A percentile compares a stretch with the other conserved stretches of the same genome.
Evolutionary conservation across 139 green algal species (phyloP).

Genomic region (Volvox africanus): DNA sequence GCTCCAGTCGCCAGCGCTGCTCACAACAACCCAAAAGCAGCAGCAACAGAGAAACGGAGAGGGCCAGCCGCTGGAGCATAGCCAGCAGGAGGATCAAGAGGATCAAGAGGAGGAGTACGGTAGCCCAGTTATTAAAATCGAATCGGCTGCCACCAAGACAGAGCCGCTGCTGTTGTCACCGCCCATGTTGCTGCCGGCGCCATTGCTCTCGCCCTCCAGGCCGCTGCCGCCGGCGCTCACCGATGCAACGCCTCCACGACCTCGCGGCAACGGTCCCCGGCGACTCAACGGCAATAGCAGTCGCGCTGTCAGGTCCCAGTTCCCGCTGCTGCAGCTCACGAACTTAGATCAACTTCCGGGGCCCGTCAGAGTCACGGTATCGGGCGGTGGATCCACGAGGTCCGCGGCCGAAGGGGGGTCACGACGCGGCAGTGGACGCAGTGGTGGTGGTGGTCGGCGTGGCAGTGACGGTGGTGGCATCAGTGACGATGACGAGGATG

Average conservation of each 20-base stretch:
- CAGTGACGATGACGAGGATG: background rate
- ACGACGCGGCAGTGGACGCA: background rate
- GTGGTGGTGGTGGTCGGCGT: background rate
- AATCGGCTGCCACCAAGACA: background rate
- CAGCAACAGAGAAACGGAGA: background rate
- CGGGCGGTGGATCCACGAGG: background rate
- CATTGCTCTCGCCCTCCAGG: background rate
- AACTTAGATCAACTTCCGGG: background rate
- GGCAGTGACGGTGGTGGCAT: background rate
- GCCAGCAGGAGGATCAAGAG: background rate
- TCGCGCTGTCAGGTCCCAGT: background rate
- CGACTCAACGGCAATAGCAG: conserved; percentile 22
- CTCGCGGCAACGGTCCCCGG: background rate
- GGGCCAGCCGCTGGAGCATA: background rate
- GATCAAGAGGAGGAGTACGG: no score
- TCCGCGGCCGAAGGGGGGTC: background rate
- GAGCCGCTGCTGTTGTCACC: background rate
- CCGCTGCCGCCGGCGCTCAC: background rate
- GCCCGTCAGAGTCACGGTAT: background rate
- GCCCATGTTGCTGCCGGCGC: background rate
- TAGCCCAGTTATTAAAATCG: no score
- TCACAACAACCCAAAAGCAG: background rate
- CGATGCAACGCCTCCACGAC: background rate
- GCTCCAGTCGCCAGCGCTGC: no score
- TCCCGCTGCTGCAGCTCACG: background rate